Conservation (phyloP, 768 basidiomycete genomes). For the Lactarius deliciosus region DNA sequence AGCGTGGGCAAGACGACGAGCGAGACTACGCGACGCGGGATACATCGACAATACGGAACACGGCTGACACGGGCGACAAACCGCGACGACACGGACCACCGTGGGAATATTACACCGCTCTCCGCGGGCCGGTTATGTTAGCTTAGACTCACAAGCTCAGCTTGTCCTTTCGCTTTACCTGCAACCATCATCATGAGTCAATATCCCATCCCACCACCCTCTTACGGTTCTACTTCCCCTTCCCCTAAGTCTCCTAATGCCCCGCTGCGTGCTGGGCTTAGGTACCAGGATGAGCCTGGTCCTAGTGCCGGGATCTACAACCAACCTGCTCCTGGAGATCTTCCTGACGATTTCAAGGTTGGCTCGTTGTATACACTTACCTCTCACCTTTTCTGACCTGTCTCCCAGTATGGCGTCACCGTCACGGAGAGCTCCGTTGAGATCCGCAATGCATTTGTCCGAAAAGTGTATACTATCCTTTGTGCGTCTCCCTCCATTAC, state of each 20-base stretch:
- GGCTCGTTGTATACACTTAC: slow-evolving; percentile 20
- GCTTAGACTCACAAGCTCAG: background rate
- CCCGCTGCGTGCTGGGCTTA: slow-evolving; percentile 51
- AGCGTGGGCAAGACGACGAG: slow-evolving; percentile 17
- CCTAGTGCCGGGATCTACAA: slow-evolving; percentile 58
- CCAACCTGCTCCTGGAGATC: slow-evolving; percentile 69
- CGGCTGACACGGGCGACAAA: too few relatives aligned
- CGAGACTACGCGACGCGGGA: slow-evolving; percentile 18
- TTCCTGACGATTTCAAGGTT: slow-evolving; percentile 95
- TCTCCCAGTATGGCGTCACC: slow-evolving; percentile 68
- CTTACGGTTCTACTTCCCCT: slow-evolving; percentile 49
- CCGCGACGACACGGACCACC: background rate
- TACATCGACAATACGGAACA: slow-evolving; percentile 3
- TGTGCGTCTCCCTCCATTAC: slow-evolving; percentile 48
- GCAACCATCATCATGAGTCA: slow-evolving; percentile 34
- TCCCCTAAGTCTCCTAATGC: slow-evolving; percentile 42
- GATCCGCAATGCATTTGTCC: slow-evolving; percentile 82
- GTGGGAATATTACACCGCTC: slow-evolving; percentile 15
- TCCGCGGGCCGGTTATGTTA: background rate
- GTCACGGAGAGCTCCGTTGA: slow-evolving; percentile 76
- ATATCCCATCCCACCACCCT: slow-evolving; percentile 61
- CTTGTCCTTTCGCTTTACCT: background rate
- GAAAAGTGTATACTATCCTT: slow-evolving; percentile 90
- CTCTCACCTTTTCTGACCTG: slow-evolving; percentile 27
- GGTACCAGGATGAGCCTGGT: slow-evolving; percentile 35